A percentile compares a stretch with the other conserved stretches of the same genome.
These are phyloP conservation scores for Fimicolochytrium jonesii DNA, from an alignment of 192 early-diverging fungal genomes.

Conservation along the genomic window DNA sequence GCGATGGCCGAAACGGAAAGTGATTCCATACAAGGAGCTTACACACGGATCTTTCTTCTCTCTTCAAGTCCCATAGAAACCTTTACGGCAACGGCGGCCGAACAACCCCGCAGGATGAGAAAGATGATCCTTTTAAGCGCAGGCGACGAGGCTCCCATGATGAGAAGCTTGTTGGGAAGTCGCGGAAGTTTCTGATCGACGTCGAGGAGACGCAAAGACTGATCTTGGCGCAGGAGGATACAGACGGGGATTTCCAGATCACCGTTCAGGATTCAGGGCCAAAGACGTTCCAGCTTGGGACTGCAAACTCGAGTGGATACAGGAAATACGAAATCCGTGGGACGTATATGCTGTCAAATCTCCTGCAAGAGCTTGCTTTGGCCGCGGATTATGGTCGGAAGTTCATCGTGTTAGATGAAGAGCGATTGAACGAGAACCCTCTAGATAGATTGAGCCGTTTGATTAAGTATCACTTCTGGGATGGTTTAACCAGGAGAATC, in stretches of 20 bases:
- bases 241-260: conserved; percentile 91
- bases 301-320: conserved; percentile 81
- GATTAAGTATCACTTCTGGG: conserved; percentile 94
- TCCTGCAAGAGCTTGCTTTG: conserved; percentile 91
- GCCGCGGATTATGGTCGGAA: conserved; percentile 83
- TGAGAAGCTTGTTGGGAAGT: conserved; percentile 33
- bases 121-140: conserved; percentile 12
- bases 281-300: conserved; percentile 80
- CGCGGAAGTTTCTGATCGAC: conserved; percentile 79
- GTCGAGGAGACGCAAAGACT: conserved; percentile 73
- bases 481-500: conserved; percentile 75
- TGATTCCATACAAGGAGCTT: too few species aligned
- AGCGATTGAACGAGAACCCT: conserved; percentile 89
- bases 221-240: conserved; percentile 91
- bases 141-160: conserved; percentile 46
- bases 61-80: too few species aligned
- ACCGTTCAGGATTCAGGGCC: conserved; percentile 90
- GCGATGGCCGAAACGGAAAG: too few species aligned
- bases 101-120: neutral
- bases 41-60: too few species aligned
- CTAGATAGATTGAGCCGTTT: conserved; percentile 83
- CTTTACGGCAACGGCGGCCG: neutral
- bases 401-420: conserved; percentile 85
- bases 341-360: conserved; percentile 91
- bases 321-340: conserved; percentile 87